These are phyloP conservation scores for Candida ipomoeae DNA, from an alignment of 805 yeast genomes.

Conservation along the genomic window DNA sequence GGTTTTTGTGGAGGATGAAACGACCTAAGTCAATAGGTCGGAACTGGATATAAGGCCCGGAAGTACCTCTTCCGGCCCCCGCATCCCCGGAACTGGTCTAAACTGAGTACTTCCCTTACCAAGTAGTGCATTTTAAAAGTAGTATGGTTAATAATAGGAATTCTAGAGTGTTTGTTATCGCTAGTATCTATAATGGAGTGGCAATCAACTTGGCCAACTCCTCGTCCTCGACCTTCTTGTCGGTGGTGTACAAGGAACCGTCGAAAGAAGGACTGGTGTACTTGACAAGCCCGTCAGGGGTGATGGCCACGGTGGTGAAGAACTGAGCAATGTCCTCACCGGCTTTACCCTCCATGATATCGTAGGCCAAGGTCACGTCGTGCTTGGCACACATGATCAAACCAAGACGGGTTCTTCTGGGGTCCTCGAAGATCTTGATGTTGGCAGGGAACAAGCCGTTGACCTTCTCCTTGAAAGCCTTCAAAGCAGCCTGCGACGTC, in stretches of 20 bases:
- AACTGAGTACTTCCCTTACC: too few species aligned
- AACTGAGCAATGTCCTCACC: slow-evolving; percentile 65
- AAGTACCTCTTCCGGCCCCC: too few species aligned
- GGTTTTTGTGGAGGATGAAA: too few species aligned
- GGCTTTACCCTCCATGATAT: slow-evolving; percentile 62
- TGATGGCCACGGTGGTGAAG: slow-evolving; percentile 71
- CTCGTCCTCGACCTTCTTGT: slow-evolving; percentile 52
- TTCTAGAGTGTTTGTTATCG: neutral
- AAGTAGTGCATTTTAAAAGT: too few species aligned
- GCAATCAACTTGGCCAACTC: slow-evolving; percentile 26
- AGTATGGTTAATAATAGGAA: too few species aligned
- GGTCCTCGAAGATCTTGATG: slow-evolving; percentile 60
- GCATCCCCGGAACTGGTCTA: too few species aligned
- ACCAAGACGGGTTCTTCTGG: slow-evolving; percentile 70
- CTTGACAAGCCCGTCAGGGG: slow-evolving; percentile 67
- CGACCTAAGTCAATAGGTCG: too few species aligned
- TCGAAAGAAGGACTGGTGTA: slow-evolving; percentile 55
- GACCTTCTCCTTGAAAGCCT: slow-evolving; percentile 63
- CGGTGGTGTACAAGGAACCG: slow-evolving; percentile 46
- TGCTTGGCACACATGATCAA: slow-evolving; percentile 69
- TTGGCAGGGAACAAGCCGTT: slow-evolving; percentile 64
- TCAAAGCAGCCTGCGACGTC: slow-evolving; percentile 61
- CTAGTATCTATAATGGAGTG: slow-evolving; percentile 11
- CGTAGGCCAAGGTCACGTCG: slow-evolving; percentile 63
- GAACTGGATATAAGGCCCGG: too few species aligned